These are phyloP conservation scores for Fusarium sp. DNA, from an alignment of 2,329 filamentous ascomycete genomes.

Conservation along the genomic window DNA sequence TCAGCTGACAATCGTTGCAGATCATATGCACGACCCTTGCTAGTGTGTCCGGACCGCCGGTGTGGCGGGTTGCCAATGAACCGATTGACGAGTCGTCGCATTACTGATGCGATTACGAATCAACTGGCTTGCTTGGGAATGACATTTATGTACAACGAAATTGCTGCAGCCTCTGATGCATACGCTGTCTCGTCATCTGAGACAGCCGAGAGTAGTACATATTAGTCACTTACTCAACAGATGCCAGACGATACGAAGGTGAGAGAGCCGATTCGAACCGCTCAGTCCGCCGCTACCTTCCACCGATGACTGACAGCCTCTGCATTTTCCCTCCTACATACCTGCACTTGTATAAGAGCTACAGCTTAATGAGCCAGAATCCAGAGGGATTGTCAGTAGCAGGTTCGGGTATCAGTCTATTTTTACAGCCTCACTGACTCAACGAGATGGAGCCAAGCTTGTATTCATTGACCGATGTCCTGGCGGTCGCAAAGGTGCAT, in stretches of 20 bases:
- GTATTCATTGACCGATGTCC: constrained; percentile 49
- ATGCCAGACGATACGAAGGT: no score
- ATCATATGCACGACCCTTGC: neutral
- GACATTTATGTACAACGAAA: no score
- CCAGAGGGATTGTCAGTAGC: neutral
- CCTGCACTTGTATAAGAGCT: neutral
- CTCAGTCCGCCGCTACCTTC: accelerated
- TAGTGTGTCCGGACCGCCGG: neutral
- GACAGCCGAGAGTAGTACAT: neutral
- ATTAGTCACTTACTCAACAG: neutral
- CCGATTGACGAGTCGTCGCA: neutral
- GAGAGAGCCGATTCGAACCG: neutral
- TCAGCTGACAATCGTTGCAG: neutral
- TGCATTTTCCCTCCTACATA: neutral
- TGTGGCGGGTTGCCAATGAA: neutral
- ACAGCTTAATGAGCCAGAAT: neutral
- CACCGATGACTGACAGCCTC: neutral
- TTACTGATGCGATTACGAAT: no score
- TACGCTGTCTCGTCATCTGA: neutral
- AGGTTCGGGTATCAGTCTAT: neutral
- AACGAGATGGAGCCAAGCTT: neutral
- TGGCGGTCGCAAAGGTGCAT: constrained; percentile 52
- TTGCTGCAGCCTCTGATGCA: no score
- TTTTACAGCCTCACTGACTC: no score
- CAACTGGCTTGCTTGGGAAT: no score